Evolutionary conservation across 768 basidiomycete genomes (phyloP).

Genomic region (Coprinopsis marcescibilis): DNA sequence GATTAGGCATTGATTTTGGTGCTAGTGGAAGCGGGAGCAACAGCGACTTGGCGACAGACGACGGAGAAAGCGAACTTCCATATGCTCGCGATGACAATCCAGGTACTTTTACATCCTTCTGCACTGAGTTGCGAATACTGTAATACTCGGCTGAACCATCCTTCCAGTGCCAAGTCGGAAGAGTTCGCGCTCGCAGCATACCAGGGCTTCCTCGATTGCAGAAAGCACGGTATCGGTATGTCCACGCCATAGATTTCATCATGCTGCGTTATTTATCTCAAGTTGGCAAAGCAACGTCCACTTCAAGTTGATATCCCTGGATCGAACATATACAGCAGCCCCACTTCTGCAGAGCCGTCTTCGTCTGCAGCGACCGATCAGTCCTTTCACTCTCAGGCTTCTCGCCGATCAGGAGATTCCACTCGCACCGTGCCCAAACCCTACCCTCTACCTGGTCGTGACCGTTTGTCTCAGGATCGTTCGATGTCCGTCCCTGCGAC

Average conservation of each 20-base stretch:
- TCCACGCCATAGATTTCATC: background rate
- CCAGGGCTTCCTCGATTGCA: slow-evolving; percentile 22
- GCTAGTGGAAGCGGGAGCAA: slow-evolving; percentile 22
- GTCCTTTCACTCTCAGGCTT: slow-evolving; percentile 30
- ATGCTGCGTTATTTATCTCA: background rate
- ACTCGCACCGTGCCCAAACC: slow-evolving; percentile 52
- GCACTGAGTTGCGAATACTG: slow-evolving; percentile 15
- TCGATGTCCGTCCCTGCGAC: slow-evolving; percentile 72
- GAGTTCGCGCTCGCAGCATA: slow-evolving; percentile 18
- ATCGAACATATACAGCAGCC: slow-evolving; percentile 37
- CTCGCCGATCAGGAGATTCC: slow-evolving; percentile 69
- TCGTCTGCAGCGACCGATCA: slow-evolving; percentile 14
- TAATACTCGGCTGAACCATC: slow-evolving; percentile 14
- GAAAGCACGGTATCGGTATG: slow-evolving; percentile 21
- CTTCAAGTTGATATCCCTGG: slow-evolving; percentile 55
- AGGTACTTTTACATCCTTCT: slow-evolving; percentile 29
- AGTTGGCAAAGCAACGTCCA: slow-evolving; percentile 31
- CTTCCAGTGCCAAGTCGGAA: slow-evolving; percentile 16
- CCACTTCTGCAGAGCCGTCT: slow-evolving; percentile 19
- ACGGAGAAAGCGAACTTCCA: slow-evolving; percentile 55
- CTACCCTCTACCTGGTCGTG: slow-evolving; percentile 41
- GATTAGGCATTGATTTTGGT: slow-evolving; percentile 54
- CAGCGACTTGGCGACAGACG: slow-evolving; percentile 38
- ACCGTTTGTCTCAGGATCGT: slow-evolving; percentile 61
- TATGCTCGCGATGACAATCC: slow-evolving; percentile 45